Evolutionary conservation across 1,139 yeast species (phyloP).

Genomic region (Hyphopichia burtonii): DNA sequence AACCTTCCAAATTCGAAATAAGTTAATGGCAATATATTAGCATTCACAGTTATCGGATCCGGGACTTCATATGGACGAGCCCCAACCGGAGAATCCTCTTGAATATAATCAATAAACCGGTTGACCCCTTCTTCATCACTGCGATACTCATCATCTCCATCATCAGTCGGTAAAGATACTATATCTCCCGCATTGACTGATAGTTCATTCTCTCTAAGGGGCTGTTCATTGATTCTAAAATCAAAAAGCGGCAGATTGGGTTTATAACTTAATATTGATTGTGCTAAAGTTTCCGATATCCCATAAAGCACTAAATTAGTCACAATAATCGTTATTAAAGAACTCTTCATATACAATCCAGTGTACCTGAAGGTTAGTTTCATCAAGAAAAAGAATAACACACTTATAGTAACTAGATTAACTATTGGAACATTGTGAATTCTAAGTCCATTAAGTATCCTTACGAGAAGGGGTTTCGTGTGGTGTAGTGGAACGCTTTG

Average conservation of each 20-base stretch:
- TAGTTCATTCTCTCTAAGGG: neutral
- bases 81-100: slow-evolving; percentile 17
- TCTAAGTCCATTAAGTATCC: slow-evolving; percentile 33
- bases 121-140: slow-evolving; percentile 28
- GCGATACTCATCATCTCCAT: slow-evolving; percentile 8
- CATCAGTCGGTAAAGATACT: neutral
- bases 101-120: slow-evolving; percentile 37
- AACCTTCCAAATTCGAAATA: slow-evolving; percentile 68
- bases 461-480: slow-evolving; percentile 15
- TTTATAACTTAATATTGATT: slow-evolving; percentile 50
- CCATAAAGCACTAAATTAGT: slow-evolving; percentile 83
- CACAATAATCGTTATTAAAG: slow-evolving; percentile 75
- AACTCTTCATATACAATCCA: slow-evolving; percentile 61
- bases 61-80: slow-evolving; percentile 1
- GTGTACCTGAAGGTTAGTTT: slow-evolving; percentile 59
- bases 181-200: neutral
- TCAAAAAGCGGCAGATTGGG: slow-evolving; percentile 20
- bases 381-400: slow-evolving; percentile 49
- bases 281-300: slow-evolving; percentile 88
- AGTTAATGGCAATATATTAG: slow-evolving; percentile 21
- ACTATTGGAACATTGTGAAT: slow-evolving; percentile 48
- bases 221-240: slow-evolving; percentile 19
- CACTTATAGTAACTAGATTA: slow-evolving; percentile 51
- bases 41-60: neutral
- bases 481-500: neutral